Base-by-base conservation (phyloP, 305 asterid species). In the Lippia alba region DNA sequence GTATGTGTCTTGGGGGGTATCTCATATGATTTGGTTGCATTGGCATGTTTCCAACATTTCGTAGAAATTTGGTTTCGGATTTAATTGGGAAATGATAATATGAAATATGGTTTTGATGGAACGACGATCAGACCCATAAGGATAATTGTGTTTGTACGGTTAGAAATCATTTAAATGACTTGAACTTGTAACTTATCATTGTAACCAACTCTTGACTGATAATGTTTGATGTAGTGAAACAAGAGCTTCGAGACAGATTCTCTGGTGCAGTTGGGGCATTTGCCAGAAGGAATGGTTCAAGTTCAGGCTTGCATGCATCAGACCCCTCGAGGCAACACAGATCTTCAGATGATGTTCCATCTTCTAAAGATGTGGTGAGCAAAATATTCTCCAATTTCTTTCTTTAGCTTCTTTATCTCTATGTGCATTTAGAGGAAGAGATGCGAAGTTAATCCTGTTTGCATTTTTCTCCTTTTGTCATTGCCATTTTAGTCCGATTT, bases 341-440 rank as follows among this genome's bases (percentile, higher is more conserved):
- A 81, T 53, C 90, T 70, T 75, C 88, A 2, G 94, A 87, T 1
- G 87, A 84, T 61, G 74, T 76, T 15, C 95, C 96, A 3, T 77
- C 92, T 46, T 85, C 97, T 60, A 91, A 91, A 64, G 96, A 87
- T 20, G 92, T 86, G 96, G 97, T 91, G 64, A 48, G 84, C 62
- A 57, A 74, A 41, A 5, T 39, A 44, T 8, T 44, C 49, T 11
- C 10, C 49, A 5, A 8, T 44, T 11, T 44, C 49, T 44, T 11
- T 4, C 51, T 56, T 56, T 56, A n/a, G 30, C 30, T 24, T 24
- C 30, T 24, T 56, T 56, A 24, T 24, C 40, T 24, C 16, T 57
- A 0, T n/a, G 17, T 57, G 44, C 20, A 32, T 30, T 57, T 57
- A 14, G 14, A 14, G 8, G n/a, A 7, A 36, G 41, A 36, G 9